phyloP scores from a whole-genome alignment of 2,329 filamentous ascomycete genomes.

The Colletotrichum sp. region DNA sequence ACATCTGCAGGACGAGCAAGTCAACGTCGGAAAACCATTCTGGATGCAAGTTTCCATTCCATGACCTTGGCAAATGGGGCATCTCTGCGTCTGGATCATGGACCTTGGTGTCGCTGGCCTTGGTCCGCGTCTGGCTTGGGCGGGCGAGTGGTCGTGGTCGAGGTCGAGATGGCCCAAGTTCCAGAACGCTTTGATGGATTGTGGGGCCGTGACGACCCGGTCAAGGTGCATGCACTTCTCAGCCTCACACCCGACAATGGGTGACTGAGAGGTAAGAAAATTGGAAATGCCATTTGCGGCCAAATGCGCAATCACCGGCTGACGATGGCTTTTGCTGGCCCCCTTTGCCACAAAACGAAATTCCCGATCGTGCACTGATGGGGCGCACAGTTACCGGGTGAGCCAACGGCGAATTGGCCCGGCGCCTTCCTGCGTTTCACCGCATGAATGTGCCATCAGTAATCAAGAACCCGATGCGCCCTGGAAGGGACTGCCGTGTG shows the following conservation, averaged over 20 bases:
- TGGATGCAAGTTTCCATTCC: neutral
- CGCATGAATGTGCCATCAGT: conserved; percentile 3
- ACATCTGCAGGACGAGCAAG: neutral
- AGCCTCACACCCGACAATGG: neutral
- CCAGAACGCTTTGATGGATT: conserved; percentile 15
- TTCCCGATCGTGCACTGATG: neutral
- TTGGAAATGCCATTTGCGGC: conserved; percentile 9
- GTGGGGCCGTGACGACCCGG: conserved; percentile 5
- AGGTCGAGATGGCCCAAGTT: conserved; percentile 7
- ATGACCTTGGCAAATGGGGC: neutral
- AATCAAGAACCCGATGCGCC: neutral
- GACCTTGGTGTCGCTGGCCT: neutral
- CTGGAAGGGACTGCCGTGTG: neutral
- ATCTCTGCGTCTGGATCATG: neutral
- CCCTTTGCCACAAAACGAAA: neutral
- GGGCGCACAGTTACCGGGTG: neutral
- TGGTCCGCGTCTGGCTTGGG: neutral
- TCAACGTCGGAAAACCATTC: neutral
- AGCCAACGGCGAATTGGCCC: neutral
- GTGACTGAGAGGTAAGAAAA: neutral
- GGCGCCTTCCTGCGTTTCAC: neutral
- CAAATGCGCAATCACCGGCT: conserved; percentile 15
- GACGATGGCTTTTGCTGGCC: conserved; percentile 6
- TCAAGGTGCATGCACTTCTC: neutral
- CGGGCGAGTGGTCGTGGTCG: neutral